These are phyloP conservation scores for Oryza longistaminata DNA, from an alignment of 176 grass and related monocot species.

Conservation along the genomic window DNA sequence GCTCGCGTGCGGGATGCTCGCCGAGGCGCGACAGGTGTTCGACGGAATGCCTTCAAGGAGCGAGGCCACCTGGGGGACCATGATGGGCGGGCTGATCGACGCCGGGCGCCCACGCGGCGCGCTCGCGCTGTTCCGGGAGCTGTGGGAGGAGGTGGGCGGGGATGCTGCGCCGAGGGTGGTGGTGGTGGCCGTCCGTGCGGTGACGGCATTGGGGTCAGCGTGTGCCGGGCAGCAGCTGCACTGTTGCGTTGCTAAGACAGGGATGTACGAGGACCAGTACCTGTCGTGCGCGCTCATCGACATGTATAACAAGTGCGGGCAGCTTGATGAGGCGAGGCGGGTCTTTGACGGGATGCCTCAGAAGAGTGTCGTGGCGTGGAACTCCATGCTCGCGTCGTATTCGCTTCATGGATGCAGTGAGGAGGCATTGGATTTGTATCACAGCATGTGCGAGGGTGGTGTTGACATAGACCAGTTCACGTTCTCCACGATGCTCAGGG, in stretches of 20 bases:
- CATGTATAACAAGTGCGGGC: slow-evolving; percentile 82
- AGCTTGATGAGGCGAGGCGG: slow-evolving; percentile 49
- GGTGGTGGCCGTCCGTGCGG: slow-evolving; percentile 51
- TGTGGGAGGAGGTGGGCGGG: slow-evolving; percentile 35
- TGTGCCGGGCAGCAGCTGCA: slow-evolving; percentile 63
- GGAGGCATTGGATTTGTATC: slow-evolving; percentile 65
- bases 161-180: slow-evolving; percentile 36
- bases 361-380: slow-evolving; percentile 59
- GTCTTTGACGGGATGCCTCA: slow-evolving; percentile 59
- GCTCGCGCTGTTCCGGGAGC: slow-evolving; percentile 52
- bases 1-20: slow-evolving; percentile 62
- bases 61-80: slow-evolving; percentile 53
- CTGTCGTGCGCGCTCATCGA: slow-evolving; percentile 63
- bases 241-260: slow-evolving; percentile 58
- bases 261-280: slow-evolving; percentile 40
- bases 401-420: slow-evolving; percentile 64
- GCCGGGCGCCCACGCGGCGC: slow-evolving; percentile 40
- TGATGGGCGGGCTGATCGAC: slow-evolving; percentile 66
- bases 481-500: slow-evolving; percentile 58
- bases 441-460: slow-evolving; percentile 48
- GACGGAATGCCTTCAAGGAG: slow-evolving; percentile 59
- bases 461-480: slow-evolving; percentile 72
- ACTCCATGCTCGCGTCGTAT: slow-evolving; percentile 64
- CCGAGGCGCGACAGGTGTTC: slow-evolving; percentile 61
- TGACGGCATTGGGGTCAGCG: slow-evolving; percentile 28